Percentiles rank a stretch among this genome's conserved stretches.
These are phyloP conservation scores for Moricandia arvensis DNA, from an alignment of 345 rosid species.

Conservation along the genomic window DNA sequence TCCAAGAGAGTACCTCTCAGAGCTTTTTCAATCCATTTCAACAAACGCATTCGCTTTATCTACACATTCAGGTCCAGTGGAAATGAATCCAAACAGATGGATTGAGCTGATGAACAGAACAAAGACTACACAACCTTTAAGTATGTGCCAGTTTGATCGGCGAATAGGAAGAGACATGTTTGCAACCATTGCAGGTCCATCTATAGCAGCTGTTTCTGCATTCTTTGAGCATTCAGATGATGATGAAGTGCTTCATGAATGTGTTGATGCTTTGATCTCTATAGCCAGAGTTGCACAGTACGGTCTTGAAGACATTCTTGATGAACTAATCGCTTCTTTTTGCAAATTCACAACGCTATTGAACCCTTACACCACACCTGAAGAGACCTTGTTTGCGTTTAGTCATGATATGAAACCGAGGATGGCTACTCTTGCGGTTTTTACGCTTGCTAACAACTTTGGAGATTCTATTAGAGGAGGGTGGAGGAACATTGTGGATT, in stretches of 20 bases:
- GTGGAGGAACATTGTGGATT: constrained; percentile 89
- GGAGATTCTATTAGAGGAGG: constrained; percentile 81
- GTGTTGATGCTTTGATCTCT: constrained; percentile 84
- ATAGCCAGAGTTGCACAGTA: constrained; percentile 76
- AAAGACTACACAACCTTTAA: constrained; percentile 45
- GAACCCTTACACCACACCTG: constrained; percentile 85
- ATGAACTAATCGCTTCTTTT: constrained; percentile 80
- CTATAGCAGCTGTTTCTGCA: constrained; percentile 78
- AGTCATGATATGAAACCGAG: constrained; percentile 83
- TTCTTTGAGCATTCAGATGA: constrained; percentile 89
- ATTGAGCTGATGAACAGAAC: constrained; percentile 66
- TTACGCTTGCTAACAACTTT: constrained; percentile 75
- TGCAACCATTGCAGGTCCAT: constrained; percentile 80
- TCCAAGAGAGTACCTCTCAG: constrained; percentile 84
- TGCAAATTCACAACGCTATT: constrained; percentile 78
- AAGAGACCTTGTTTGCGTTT: constrained; percentile 81
- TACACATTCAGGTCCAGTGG: constrained; percentile 51
- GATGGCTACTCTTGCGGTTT: constrained; percentile 89
- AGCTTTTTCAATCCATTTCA: constrained; percentile 76
- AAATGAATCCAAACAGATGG: constrained; percentile 81
- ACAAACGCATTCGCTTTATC: constrained; percentile 52
- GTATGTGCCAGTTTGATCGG: constrained; percentile 59
- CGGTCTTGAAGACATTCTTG: constrained; percentile 80
- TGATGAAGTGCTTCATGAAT: constrained; percentile 84
- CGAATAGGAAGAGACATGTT: constrained; percentile 87